Evolutionary conservation across 164 flowering plant genomes (phyloP), one percentile per base, ranked within the genome.

Genomic region (Kalanchoe fedtschenkoi): DNA sequence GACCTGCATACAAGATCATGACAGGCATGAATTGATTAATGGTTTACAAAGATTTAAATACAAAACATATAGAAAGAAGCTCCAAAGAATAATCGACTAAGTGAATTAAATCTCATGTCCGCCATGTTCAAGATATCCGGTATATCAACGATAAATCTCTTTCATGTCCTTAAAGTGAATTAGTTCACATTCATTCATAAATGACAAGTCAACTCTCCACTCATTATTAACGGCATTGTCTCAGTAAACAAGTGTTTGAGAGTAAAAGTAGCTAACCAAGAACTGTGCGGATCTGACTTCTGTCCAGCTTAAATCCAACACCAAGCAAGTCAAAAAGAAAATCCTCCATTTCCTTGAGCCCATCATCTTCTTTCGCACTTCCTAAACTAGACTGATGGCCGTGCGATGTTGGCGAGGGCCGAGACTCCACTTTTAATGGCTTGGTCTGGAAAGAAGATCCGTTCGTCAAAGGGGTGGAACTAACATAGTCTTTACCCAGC

Each of bases 301-400:
- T 77, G 17, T 68, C 76, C 47, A 86, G 76, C 71, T 76, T 76
- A 62, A 78, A 86, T 1, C 86, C 89, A 46, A 69, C 70, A 29
- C 83, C 89, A 62, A 84, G 82, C 83, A 86, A 72, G 65, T 75
- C 70, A 73, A 71, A 76, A 34, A 86, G 64, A 63, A 82, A 86
- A 4, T 78, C 83, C 70, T 82, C 87, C 65, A 78, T 61, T 29
- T 79, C 82, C 62, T 67, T 66, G 59, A 68, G 72, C 64, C 72
- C 19, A 16, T 21, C 33, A 29, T 67, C 69, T 17, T 65, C 60
- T 66, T 37, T 69, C 19, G 34, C 14, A 35, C n/a, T 54, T 58
- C 65, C 68, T 13, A 60, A 39, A 28, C 55, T 42, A 6, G 16
- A 21, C 26, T 58, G 70, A 42, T 74, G 65, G 13, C 42, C 56